Evolutionary conservation across 805 yeast genomes (phyloP).

Genomic region (Pichia californica): DNA sequence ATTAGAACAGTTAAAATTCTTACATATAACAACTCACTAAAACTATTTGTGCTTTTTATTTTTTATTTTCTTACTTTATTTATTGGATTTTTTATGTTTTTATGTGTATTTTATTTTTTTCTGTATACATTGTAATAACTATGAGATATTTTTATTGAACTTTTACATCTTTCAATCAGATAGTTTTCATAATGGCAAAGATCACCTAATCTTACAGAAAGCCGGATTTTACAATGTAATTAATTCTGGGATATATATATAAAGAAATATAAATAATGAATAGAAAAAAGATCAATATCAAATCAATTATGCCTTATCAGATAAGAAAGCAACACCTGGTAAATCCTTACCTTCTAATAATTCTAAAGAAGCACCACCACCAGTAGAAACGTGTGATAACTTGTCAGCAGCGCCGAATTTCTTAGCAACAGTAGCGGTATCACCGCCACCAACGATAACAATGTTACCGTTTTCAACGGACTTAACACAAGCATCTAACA

Average conservation of each 20-base stretch:
- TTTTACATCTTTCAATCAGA: too few species aligned
- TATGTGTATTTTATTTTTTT: too few species aligned
- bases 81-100: too few species aligned
- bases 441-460: slow-evolving; percentile 98
- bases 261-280: too few species aligned
- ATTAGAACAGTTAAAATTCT: neutral
- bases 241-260: too few species aligned
- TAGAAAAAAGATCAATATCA: too few species aligned
- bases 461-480: slow-evolving; percentile 86
- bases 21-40: neutral
- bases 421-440: slow-evolving; percentile 98
- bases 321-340: slow-evolving; percentile 94
- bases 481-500: slow-evolving; percentile 82
- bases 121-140: too few species aligned
- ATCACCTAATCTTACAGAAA: too few species aligned
- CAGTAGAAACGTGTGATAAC: slow-evolving; percentile 97
- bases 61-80: too few species aligned
- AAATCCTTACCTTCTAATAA: slow-evolving; percentile 97
- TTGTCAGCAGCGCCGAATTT: slow-evolving; percentile 95
- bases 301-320: slow-evolving; percentile 43
- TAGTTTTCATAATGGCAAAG: too few species aligned
- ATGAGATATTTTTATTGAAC: too few species aligned
- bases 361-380: slow-evolving; percentile 99
- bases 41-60: too few species aligned
- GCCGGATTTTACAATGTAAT: neutral